Conservation (phyloP, 495 filamentous ascomycete species). For the Massariosphaeria phaeospora region DNA sequence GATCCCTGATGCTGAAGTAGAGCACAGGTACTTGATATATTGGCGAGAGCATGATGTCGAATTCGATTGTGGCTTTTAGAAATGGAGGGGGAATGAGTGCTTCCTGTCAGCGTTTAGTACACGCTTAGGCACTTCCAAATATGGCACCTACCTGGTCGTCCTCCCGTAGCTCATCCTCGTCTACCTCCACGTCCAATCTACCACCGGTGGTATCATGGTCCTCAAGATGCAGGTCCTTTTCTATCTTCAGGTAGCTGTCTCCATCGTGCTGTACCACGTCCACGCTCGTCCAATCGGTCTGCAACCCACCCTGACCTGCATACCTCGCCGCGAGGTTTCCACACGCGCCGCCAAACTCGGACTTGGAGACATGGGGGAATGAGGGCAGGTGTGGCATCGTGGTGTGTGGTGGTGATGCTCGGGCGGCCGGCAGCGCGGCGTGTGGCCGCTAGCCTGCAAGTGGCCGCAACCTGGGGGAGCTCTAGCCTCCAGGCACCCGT, state of each 20-base stretch:
- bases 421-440: not conserved
- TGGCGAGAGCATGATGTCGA: conserved; percentile 28
- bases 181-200: not conserved
- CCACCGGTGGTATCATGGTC: too few relatives aligned
- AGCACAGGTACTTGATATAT: conserved; percentile 30
- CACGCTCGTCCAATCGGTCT: conserved; percentile 15
- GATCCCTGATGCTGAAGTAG: conserved; percentile 29
- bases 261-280: not conserved
- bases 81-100: not conserved
- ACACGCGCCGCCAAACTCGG: conserved; percentile 17
- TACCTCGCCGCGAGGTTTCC: not conserved
- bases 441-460: not conserved
- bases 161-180: not conserved
- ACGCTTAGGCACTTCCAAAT: not conserved
- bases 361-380: conserved; percentile 5
- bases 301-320: not conserved
- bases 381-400: not conserved
- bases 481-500: too few relatives aligned
- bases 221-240: too few relatives aligned
- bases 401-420: not conserved
- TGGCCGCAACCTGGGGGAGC: too few relatives aligned
- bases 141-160: not conserved
- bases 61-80: conserved; percentile 6
- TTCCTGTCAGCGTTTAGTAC: conserved; percentile 18
- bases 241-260: conserved; percentile 7